Evolutionary conservation across 352 stramenopile genomes (phyloP).

Genomic region (Heterotrichella gracilis): DNA sequence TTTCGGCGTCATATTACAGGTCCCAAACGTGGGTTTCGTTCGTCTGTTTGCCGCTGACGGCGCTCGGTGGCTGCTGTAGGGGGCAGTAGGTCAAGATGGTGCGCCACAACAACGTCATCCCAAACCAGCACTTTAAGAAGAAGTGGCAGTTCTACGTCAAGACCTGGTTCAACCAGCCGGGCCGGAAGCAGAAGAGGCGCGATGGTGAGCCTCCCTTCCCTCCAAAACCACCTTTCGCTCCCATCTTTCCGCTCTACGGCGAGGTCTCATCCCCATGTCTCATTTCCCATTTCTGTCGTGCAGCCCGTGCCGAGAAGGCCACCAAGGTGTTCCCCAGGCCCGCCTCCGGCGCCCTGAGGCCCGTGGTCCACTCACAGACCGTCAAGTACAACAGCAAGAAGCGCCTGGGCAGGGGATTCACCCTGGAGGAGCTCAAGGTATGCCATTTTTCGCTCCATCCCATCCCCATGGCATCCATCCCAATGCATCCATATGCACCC

Average conservation of each 20-base stretch:
- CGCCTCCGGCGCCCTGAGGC: constrained; percentile 61
- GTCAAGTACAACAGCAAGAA: constrained; percentile 91
- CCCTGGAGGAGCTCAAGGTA: constrained; percentile 77
- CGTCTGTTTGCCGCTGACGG: too few relatives aligned
- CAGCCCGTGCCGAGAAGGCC: constrained; percentile 73
- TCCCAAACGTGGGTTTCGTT: too few relatives aligned
- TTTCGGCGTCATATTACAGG: too few relatives aligned
- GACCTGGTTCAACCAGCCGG: constrained; percentile 75
- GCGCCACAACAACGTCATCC: constrained; percentile 21
- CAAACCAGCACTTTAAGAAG: constrained; percentile 20
- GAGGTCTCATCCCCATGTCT: too few relatives aligned
- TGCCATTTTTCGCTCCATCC: not conserved
- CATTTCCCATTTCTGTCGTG: too few relatives aligned
- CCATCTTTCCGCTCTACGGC: too few relatives aligned
- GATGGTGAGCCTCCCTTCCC: too few relatives aligned
- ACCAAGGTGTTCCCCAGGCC: constrained; percentile 77
- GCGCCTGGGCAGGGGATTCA: constrained; percentile 83
- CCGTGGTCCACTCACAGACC: constrained; percentile 83
- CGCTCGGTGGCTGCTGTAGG: too few relatives aligned
- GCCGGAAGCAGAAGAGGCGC: constrained; percentile 81
- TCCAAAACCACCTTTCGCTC: too few relatives aligned
- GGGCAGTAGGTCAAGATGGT: too few relatives aligned
- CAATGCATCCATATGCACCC: too few relatives aligned
- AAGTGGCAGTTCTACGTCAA: constrained; percentile 70
- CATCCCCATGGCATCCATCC: constrained; percentile 2